Evolutionary conservation across 441 rosid genomes (phyloP).

Genomic region (Biscutella laevigata): DNA sequence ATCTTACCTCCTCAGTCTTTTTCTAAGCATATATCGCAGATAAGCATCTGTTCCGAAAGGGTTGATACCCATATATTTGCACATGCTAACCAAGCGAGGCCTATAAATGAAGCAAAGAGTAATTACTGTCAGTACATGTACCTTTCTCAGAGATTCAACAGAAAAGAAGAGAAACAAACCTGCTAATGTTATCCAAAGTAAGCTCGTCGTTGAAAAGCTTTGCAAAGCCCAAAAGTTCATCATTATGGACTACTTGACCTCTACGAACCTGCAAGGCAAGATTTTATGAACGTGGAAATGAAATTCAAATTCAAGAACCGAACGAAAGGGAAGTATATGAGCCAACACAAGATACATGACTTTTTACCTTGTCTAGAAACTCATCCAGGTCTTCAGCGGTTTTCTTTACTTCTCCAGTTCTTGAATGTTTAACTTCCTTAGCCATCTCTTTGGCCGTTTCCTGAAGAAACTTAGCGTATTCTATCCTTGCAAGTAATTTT

Average conservation of each 20-base stretch:
- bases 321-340: neutral
- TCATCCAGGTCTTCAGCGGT: slow-evolving; percentile 58
- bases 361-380: slow-evolving; percentile 40
- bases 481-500: slow-evolving; percentile 58
- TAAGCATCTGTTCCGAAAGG: slow-evolving; percentile 89
- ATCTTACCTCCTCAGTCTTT: slow-evolving; percentile 62
- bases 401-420: slow-evolving; percentile 43
- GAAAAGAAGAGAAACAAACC: slow-evolving; percentile 32
- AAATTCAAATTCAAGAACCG: neutral
- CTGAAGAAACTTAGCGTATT: slow-evolving; percentile 90
- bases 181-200: slow-evolving; percentile 72
- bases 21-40: slow-evolving; percentile 72
- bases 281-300: slow-evolving; percentile 1
- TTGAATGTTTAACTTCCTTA: slow-evolving; percentile 51
- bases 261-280: slow-evolving; percentile 49
- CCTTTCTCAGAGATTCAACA: neutral
- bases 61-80: slow-evolving; percentile 79
- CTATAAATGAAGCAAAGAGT: slow-evolving; percentile 28
- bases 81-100: slow-evolving; percentile 75
- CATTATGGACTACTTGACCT: slow-evolving; percentile 59
- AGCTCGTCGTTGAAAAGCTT: slow-evolving; percentile 78
- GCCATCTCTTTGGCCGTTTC: slow-evolving; percentile 74
- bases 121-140: slow-evolving; percentile 4
- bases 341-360: slow-evolving; percentile 11
- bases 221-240: slow-evolving; percentile 71